A percentile compares a stretch with the other conserved stretches of the same genome.
phyloP scores from a whole-genome alignment of 495 filamentous ascomycete genomes.

The Niebla homalea region DNA sequence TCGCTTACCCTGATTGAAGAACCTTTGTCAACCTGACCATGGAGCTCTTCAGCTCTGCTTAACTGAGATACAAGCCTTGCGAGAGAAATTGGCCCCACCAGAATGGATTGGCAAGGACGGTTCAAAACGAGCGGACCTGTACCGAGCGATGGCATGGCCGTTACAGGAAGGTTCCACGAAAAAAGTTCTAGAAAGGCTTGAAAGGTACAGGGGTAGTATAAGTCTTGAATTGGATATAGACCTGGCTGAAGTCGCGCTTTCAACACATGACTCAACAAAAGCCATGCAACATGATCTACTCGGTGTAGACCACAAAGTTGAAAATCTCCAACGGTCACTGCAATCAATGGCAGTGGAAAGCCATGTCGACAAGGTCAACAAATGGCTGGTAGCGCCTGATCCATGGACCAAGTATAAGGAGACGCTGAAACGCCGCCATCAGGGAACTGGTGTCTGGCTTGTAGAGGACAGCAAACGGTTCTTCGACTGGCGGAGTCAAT shows the following conservation, averaged over 20 bases:
- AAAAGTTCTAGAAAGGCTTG: conserved; percentile 2
- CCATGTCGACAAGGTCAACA: background rate
- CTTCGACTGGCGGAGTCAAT: conserved; percentile 13
- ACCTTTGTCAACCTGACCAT: background rate
- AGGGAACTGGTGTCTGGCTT: conserved; percentile 21
- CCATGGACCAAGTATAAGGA: conserved; percentile 15
- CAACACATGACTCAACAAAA: background rate
- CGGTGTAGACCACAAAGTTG: too few species aligned
- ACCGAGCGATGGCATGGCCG: conserved; percentile 9
- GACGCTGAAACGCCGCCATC: conserved; percentile 3
- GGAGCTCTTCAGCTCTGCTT: conserved; percentile 2
- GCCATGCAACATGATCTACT: background rate
- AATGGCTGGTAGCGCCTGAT: conserved; percentile 17
- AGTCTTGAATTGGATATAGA: background rate
- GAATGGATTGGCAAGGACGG: background rate
- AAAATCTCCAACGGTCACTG: too few species aligned
- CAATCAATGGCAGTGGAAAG: background rate
- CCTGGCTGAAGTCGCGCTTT: background rate
- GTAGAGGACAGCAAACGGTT: conserved; percentile 13
- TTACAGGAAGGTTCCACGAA: conserved; percentile 3
- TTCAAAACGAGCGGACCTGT: conserved; percentile 1
- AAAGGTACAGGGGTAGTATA: background rate
- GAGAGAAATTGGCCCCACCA: background rate
- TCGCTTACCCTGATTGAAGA: background rate
- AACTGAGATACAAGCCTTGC: background rate